These are phyloP conservation scores for Botrytis fragariae DNA, from an alignment of 2,329 filamentous ascomycete genomes.

Conservation along the genomic window DNA sequence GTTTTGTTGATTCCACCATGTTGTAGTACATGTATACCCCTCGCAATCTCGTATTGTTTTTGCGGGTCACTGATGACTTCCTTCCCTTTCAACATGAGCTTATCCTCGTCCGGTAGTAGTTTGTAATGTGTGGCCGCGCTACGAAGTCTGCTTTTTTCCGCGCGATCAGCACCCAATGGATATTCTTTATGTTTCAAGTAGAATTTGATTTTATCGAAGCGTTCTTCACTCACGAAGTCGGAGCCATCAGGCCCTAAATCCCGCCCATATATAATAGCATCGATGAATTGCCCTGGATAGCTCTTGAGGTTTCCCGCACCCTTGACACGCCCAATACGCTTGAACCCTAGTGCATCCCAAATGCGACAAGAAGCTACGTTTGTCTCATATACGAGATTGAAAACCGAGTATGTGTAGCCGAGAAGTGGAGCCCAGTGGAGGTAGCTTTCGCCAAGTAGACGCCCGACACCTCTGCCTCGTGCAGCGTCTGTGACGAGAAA, in stretches of 20 bases:
- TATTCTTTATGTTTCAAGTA: conserved; percentile 95
- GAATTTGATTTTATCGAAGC: conserved; percentile 98
- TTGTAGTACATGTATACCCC: conserved; percentile 67
- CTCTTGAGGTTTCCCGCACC: conserved; percentile 53
- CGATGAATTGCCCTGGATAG: conserved; percentile 51
- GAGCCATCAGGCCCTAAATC: conserved; percentile 61
- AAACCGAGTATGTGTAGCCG: conserved; percentile 71
- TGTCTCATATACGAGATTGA: conserved; percentile 74
- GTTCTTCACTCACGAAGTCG: conserved; percentile 87
- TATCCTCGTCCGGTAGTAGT: conserved; percentile 59
- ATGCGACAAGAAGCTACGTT: conserved; percentile 70
- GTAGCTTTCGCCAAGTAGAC: conserved; percentile 56
- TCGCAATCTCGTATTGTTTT: conserved; percentile 85
- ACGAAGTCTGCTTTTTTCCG: conserved; percentile 90
- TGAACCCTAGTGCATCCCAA: conserved; percentile 73
- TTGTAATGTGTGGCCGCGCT: conserved; percentile 96
- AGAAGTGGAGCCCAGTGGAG: conserved; percentile 56
- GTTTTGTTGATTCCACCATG: conserved; percentile 99
- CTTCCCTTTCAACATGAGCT: conserved; percentile 95
- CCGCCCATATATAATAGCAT: conserved; percentile 62
- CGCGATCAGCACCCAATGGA: conserved; percentile 86
- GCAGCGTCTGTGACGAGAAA: conserved; percentile 56
- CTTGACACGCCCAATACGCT: conserved; percentile 65
- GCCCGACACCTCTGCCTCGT: conserved; percentile 54
- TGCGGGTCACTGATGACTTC: conserved; percentile 91